Conservation (phyloP, 106 monocot species). For the Dendrobium officinale region DNA sequence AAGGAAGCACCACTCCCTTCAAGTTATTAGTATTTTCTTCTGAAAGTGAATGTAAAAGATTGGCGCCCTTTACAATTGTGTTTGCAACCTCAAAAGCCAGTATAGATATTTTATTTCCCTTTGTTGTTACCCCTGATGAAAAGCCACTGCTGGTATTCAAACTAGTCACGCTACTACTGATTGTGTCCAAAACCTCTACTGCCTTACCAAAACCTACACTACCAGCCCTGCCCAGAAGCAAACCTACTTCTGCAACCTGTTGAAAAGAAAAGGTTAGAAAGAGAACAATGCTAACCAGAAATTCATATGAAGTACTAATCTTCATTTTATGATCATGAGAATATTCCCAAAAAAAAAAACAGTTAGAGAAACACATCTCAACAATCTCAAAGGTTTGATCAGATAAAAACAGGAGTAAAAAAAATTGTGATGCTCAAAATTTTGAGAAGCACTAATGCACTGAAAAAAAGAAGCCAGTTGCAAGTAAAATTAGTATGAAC, state of each 20-base stretch:
- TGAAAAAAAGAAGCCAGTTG: background rate
- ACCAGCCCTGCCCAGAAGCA: constrained; percentile 61
- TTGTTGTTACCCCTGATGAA: constrained; percentile 34
- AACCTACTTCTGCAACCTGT: constrained; percentile 65
- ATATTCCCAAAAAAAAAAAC: background rate
- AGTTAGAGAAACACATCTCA: background rate
- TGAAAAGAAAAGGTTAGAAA: background rate
- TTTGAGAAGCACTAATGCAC: background rate
- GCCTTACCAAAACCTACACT: constrained; percentile 73
- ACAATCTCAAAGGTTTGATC: background rate
- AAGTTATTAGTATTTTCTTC: constrained; percentile 57
- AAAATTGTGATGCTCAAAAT: background rate
- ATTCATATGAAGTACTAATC: background rate
- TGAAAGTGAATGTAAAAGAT: constrained; percentile 72
- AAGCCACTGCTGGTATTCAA: constrained; percentile 53
- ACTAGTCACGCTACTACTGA: constrained; percentile 67
- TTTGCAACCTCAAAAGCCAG: constrained; percentile 89
- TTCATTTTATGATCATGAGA: background rate
- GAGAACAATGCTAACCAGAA: background rate
- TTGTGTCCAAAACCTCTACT: constrained; percentile 64
- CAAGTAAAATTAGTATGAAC: background rate
- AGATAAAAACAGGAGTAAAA: background rate
- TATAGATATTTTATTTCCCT: constrained; percentile 58
- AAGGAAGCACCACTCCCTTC: constrained; percentile 60
- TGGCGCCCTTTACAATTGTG: constrained; percentile 66